Conservation (phyloP, 2,329 filamentous ascomycete genomes). For the Fusarium sublunatum region DNA sequence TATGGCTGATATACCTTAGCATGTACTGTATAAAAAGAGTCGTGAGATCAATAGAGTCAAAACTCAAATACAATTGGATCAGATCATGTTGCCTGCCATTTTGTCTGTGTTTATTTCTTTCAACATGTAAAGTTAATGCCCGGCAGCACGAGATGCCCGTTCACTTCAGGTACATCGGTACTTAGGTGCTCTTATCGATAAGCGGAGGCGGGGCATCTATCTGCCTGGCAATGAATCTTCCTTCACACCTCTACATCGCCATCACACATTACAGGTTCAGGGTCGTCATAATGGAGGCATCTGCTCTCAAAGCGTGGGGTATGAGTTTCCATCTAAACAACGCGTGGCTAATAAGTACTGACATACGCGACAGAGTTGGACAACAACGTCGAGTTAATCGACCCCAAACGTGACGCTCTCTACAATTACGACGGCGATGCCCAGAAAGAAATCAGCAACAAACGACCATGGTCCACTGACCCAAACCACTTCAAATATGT, state of each 20-base stretch:
- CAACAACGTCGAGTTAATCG: constrained; percentile 84
- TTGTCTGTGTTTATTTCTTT: too few species aligned
- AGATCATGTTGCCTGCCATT: too few species aligned
- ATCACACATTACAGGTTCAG: constrained; percentile 18
- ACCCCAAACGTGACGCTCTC: constrained; percentile 88
- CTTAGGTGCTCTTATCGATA: constrained; percentile 46
- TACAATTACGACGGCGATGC: constrained; percentile 81
- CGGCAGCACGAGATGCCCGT: too few species aligned
- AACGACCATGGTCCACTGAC: constrained; percentile 80
- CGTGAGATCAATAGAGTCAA: too few species aligned
- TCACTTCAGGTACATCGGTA: background rate
- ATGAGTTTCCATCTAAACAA: background rate
- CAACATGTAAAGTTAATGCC: too few species aligned
- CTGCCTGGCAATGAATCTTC: constrained; percentile 26
- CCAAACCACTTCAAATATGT: constrained; percentile 92
- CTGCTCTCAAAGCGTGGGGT: constrained; percentile 50
- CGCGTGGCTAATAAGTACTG: constrained; percentile 4
- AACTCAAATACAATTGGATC: too few species aligned
- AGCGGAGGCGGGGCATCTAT: constrained; percentile 45
- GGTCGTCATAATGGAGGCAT: constrained; percentile 46
- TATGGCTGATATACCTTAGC: too few species aligned
- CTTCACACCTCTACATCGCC: constrained; percentile 28
- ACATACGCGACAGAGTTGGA: constrained; percentile 75
- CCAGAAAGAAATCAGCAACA: constrained; percentile 73
- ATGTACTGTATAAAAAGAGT: too few species aligned